These are phyloP conservation scores for Elongisporangium anandrum DNA, from an alignment of 352 stramenopile genomes.

Conservation along the genomic window DNA sequence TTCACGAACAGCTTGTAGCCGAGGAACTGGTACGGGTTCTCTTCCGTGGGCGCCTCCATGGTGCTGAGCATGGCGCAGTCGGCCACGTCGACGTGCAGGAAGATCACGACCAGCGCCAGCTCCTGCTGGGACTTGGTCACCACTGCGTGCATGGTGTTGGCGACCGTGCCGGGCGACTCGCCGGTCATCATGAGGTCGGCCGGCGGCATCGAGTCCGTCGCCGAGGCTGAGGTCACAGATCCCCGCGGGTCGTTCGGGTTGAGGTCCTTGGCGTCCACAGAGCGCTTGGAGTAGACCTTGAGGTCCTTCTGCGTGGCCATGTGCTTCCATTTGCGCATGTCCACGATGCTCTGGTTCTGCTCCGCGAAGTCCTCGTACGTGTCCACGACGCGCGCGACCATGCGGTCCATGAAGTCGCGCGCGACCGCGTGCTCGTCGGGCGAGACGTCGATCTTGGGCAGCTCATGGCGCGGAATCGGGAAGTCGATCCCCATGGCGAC, in stretches of 20 bases:
- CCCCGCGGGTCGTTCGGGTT: constrained; percentile 15
- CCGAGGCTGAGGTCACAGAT: constrained; percentile 13
- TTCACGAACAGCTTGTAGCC: constrained; percentile 64
- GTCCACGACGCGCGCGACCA: constrained; percentile 29
- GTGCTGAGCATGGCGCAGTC: constrained; percentile 48
- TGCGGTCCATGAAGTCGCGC: constrained; percentile 23
- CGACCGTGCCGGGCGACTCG: constrained; percentile 29
- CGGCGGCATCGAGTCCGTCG: constrained; percentile 12
- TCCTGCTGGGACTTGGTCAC: constrained; percentile 38
- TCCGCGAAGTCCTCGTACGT: constrained; percentile 39
- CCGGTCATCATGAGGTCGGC: constrained; percentile 38
- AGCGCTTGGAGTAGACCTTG: constrained; percentile 34
- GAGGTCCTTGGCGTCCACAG: constrained; percentile 22
- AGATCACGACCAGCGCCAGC: constrained; percentile 42
- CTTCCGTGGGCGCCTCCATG: constrained; percentile 38
- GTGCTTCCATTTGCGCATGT: constrained; percentile 33
- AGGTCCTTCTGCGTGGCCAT: constrained; percentile 32
- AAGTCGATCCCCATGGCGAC: constrained; percentile 16
- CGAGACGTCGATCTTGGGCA: constrained; percentile 28
- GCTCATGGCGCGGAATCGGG: constrained; percentile 31
- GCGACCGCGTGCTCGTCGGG: constrained; percentile 21
- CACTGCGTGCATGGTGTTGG: constrained; percentile 46
- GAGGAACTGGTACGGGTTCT: constrained; percentile 39
- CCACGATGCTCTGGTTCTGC: constrained; percentile 17
- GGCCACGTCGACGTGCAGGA: constrained; percentile 48